Evolutionary conservation across 2,329 filamentous ascomycete genomes (phyloP).

Genomic region (Thermothelomyces thermophilus): DNA sequence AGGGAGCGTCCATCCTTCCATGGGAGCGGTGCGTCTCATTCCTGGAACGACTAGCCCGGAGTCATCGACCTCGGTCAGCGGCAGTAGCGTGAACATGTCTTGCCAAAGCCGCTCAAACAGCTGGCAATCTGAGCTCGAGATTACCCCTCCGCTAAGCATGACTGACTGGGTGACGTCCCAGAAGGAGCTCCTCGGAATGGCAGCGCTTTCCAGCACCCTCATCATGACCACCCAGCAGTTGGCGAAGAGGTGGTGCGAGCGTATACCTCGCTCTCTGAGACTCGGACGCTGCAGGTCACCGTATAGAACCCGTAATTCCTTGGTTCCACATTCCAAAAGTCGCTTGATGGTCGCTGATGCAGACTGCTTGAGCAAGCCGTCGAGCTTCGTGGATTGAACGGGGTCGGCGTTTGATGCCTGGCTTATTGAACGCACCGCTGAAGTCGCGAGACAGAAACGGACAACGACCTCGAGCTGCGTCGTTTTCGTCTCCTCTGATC

Average conservation of each 20-base stretch:
- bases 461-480: conserved; percentile 32
- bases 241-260: conserved; percentile 36
- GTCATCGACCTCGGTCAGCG: conserved; percentile 53
- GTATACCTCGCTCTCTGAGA: conserved; percentile 47
- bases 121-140: conserved; percentile 37
- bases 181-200: conserved; percentile 48
- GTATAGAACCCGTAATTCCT: conserved; percentile 41
- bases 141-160: conserved; percentile 33
- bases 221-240: conserved; percentile 56
- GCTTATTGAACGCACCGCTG: conserved; percentile 39
- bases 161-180: conserved; percentile 51
- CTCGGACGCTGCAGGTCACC: conserved; percentile 39
- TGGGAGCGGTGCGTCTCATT: conserved; percentile 31
- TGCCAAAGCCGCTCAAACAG: conserved; percentile 53
- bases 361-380: conserved; percentile 42
- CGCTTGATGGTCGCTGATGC: conserved; percentile 33
- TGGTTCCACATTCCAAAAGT: conserved; percentile 39
- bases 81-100: conserved; percentile 53
- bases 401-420: conserved; percentile 29
- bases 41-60: conserved; percentile 42
- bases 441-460: conserved; percentile 33
- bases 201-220: conserved; percentile 43
- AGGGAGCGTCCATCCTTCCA: conserved; percentile 56
- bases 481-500: background rate
- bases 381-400: conserved; percentile 38